A percentile compares a stretch with the other conserved stretches of the same genome.
phyloP scores from a whole-genome alignment of 441 rosid species.

The Erysimum pusillum region DNA sequence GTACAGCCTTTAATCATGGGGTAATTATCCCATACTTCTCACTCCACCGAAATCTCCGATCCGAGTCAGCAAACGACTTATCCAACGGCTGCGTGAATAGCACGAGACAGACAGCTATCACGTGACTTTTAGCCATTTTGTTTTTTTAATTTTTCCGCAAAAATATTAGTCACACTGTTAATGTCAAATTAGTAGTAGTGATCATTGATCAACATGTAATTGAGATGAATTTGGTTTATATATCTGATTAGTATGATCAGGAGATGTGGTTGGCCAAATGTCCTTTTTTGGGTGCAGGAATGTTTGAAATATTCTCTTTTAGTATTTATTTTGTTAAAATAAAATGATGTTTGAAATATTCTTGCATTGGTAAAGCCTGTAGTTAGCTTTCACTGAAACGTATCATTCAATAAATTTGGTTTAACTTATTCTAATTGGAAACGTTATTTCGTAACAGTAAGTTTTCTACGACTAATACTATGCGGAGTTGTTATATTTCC shows the following conservation, averaged over 20 bases:
- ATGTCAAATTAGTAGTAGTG: conserved; percentile 16
- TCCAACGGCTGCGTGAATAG: conserved; percentile 39
- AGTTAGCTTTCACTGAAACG: conserved; percentile 22
- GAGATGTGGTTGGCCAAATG: conserved; percentile 21
- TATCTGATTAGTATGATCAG: conserved; percentile 7
- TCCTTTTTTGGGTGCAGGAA: background rate
- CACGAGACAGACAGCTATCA: conserved; percentile 37
- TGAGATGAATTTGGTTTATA: background rate
- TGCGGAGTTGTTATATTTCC: conserved; percentile 17
- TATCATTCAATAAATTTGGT: conserved; percentile 26
- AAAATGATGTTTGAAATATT: conserved; percentile 21
- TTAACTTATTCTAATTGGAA: background rate
- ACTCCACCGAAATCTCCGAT: conserved; percentile 33
- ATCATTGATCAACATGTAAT: conserved; percentile 38
- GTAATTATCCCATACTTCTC: conserved; percentile 36
- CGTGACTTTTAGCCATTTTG: conserved; percentile 34
- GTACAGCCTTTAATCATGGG: conserved; percentile 45
- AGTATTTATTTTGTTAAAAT: no score
- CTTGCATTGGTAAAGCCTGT: conserved; percentile 15
- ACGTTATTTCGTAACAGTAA: conserved; percentile 25
- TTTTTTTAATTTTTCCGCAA: background rate
- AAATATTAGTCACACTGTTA: conserved; percentile 25
- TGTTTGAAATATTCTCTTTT: conserved; percentile 29
- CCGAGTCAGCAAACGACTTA: conserved; percentile 37
- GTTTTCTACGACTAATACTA: background rate